These are phyloP conservation scores for Rhynchospora tenuis DNA, from an alignment of 176 grass and related monocot genomes.

Conservation along the genomic window DNA sequence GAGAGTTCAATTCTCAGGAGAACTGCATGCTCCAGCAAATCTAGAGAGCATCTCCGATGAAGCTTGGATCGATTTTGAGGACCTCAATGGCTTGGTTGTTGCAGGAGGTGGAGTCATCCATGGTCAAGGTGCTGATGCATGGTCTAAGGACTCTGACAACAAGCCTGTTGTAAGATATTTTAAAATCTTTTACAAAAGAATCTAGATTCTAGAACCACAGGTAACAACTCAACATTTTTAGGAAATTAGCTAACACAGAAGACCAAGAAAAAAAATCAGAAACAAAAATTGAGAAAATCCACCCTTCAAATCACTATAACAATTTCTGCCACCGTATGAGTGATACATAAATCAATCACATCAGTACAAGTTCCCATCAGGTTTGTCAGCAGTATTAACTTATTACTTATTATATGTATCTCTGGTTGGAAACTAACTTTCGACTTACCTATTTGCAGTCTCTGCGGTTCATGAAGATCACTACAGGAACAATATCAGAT, in stretches of 20 bases:
- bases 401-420: background rate
- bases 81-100: slow-evolving; percentile 18
- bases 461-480: background rate
- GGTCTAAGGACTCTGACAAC: background rate
- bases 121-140: slow-evolving; percentile 27
- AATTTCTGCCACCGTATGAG: background rate
- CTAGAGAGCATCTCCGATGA: background rate
- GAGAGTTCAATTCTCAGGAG: slow-evolving; percentile 19
- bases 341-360: background rate
- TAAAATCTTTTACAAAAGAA: background rate
- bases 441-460: background rate
- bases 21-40: slow-evolving; percentile 5
- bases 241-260: background rate
- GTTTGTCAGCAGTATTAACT: background rate
- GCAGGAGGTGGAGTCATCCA: slow-evolving; percentile 22
- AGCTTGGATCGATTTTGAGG: slow-evolving; percentile 29
- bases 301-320: background rate
- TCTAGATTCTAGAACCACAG: background rate
- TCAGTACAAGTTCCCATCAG: background rate
- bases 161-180: slow-evolving; percentile 1
- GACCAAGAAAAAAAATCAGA: no score
- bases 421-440: background rate
- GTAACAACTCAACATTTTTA: no score
- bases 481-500: background rate
- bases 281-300: background rate